Conservation (phyloP, 257 asterid genomes). For the Salvia rosmarinus region DNA sequence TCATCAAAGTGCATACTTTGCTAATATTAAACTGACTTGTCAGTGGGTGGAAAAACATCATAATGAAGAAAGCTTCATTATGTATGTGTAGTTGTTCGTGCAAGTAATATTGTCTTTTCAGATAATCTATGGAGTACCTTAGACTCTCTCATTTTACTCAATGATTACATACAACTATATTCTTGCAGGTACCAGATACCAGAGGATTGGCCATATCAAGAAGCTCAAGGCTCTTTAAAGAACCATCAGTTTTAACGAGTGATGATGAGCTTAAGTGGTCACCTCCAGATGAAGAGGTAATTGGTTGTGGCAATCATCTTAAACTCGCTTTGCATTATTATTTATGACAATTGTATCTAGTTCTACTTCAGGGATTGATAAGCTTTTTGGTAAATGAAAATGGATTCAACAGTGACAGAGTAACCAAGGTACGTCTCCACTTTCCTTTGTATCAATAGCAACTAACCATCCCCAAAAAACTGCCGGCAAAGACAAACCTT, state of each 20-base stretch:
- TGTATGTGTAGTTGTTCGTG: neutral
- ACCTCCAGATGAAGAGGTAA: constrained; percentile 96
- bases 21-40: neutral
- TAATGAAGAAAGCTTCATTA: neutral
- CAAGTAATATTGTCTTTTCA: neutral
- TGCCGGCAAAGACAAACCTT: constrained; percentile 14
- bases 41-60: neutral
- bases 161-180: constrained; percentile 2
- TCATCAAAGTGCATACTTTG: neutral
- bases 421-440: constrained; percentile 63
- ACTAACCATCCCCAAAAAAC: constrained; percentile 3
- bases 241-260: constrained; percentile 71
- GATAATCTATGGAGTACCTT: constrained; percentile 7
- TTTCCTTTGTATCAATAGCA: constrained; percentile 24
- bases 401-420: constrained; percentile 91
- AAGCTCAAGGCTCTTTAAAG: constrained; percentile 90
- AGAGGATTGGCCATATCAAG: constrained; percentile 91
- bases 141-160: neutral
- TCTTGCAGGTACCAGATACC: constrained; percentile 83
- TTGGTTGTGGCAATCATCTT: constrained; percentile 30
- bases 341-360: constrained; percentile 25
- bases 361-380: constrained; percentile 69
- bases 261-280: constrained; percentile 92
- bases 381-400: constrained; percentile 88
- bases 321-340: constrained; percentile 28